Percentiles rank a stretch among this genome's conserved stretches.
phyloP scores from a whole-genome alignment of 768 basidiomycete genomes.

The Boletus pseudopeckii region DNA sequence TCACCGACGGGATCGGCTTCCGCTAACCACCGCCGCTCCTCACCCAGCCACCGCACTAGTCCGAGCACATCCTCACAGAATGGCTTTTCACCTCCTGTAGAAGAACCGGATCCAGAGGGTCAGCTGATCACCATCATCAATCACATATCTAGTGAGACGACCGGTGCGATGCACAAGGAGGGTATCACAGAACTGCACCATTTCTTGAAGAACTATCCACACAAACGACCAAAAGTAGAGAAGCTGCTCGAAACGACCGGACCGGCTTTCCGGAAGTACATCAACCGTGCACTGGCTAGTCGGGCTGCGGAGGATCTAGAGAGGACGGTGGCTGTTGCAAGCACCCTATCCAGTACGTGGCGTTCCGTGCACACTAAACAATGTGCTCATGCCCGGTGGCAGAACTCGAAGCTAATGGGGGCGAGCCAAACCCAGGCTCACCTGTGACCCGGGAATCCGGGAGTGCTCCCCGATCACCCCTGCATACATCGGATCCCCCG shows the following conservation, averaged over 20 bases:
- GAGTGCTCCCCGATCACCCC: slow-evolving; percentile 35
- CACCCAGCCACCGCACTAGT: slow-evolving; percentile 65
- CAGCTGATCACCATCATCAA: slow-evolving; percentile 79
- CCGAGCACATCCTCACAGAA: slow-evolving; percentile 63
- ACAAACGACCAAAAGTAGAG: slow-evolving; percentile 78
- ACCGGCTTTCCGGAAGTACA: slow-evolving; percentile 87
- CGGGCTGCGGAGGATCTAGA: slow-evolving; percentile 86
- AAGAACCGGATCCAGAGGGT: slow-evolving; percentile 86
- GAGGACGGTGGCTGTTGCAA: slow-evolving; percentile 74
- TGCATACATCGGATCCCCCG: slow-evolving; percentile 31
- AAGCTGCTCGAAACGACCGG: slow-evolving; percentile 88
- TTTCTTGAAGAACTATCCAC: slow-evolving; percentile 87
- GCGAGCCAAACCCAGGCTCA: slow-evolving; percentile 33
- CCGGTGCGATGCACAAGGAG: slow-evolving; percentile 86
- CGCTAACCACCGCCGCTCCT: slow-evolving; percentile 48
- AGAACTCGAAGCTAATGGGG: slow-evolving; percentile 64
- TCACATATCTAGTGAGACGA: slow-evolving; percentile 85
- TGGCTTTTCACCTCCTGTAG: slow-evolving; percentile 50
- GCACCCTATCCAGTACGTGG: slow-evolving; percentile 72
- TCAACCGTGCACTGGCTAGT: slow-evolving; percentile 81
- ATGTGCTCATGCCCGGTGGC: slow-evolving; percentile 11
- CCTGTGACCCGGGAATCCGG: slow-evolving; percentile 30
- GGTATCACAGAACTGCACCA: slow-evolving; percentile 93
- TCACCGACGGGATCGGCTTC: slow-evolving; percentile 69
- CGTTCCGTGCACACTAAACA: not conserved